Conservation (phyloP, 176 grass and related monocot species). For the Thinopyrum elongatum region DNA sequence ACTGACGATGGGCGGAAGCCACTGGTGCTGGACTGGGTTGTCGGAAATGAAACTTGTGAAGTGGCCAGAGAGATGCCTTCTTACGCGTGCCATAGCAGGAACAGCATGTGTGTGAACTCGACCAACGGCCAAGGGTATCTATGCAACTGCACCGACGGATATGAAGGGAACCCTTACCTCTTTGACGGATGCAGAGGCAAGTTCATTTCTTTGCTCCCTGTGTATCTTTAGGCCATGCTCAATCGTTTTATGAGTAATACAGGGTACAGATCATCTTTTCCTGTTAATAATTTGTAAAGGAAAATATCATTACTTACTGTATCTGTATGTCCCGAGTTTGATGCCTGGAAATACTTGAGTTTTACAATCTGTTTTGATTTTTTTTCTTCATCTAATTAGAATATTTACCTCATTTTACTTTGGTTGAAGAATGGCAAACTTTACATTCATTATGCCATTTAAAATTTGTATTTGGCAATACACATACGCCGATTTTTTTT, state of each 20-base stretch:
- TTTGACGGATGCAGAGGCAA: neutral
- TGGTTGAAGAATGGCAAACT: too few relatives aligned
- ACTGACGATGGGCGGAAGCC: neutral
- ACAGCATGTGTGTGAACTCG: neutral
- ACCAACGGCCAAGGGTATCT: neutral
- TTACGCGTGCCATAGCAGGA: neutral
- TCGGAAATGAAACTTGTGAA: neutral
- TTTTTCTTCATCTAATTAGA: neutral
- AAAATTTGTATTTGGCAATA: neutral
- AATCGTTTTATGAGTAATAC: neutral
- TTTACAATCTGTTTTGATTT: neutral
- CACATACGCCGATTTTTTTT: neutral
- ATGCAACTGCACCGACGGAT: constrained; percentile 1
- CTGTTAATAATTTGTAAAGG: neutral
- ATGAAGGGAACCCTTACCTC: constrained; percentile 8
- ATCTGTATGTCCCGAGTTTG: neutral
- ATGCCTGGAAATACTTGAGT: neutral
- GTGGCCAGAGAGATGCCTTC: neutral
- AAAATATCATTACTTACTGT: neutral
- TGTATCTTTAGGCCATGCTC: neutral
- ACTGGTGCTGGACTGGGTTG: constrained; percentile 30
- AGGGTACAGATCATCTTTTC: too few relatives aligned
- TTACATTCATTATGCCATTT: neutral
- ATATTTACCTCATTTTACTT: neutral
- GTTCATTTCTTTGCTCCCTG: neutral